Percentiles rank a stretch among this genome's conserved stretches.
These are phyloP conservation scores for Yamadazyma paraphyllophila DNA, from an alignment of 805 yeast genomes.

Conservation along the genomic window DNA sequence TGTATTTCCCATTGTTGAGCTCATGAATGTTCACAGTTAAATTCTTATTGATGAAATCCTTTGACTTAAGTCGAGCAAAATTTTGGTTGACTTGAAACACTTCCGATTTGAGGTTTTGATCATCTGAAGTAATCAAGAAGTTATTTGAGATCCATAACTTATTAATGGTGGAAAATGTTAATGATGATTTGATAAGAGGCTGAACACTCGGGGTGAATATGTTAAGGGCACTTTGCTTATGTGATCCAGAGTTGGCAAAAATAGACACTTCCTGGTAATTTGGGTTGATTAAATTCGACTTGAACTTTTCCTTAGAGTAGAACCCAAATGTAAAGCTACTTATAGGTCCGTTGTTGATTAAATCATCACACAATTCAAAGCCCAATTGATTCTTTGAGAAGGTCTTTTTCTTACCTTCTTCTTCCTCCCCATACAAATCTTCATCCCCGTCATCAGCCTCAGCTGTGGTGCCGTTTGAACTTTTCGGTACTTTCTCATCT, in stretches of 20 bases:
- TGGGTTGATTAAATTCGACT: constrained; percentile 68
- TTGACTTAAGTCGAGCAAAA: constrained; percentile 58
- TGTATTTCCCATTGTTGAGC: constrained; percentile 51
- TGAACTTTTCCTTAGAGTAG: constrained; percentile 50
- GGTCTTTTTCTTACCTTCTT: constrained; percentile 25
- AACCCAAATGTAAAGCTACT: constrained; percentile 65
- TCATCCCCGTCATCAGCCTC: constrained; percentile 48
- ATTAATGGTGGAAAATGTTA: constrained; percentile 69
- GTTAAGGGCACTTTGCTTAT: constrained; percentile 51
- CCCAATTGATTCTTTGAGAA: constrained; percentile 12
- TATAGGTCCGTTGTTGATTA: constrained; percentile 72
- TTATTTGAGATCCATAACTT: constrained; percentile 72
- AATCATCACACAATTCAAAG: constrained; percentile 47
- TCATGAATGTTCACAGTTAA: constrained; percentile 68
- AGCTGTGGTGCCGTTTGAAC: constrained; percentile 14
- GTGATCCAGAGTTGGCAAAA: constrained; percentile 68
- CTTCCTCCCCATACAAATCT: constrained; percentile 35
- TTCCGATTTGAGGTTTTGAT: constrained; percentile 60
- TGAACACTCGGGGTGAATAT: constrained; percentile 66
- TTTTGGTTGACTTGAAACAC: constrained; percentile 61
- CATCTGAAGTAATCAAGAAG: constrained; percentile 71
- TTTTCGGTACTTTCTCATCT: constrained; percentile 3
- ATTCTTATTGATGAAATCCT: constrained; percentile 61
- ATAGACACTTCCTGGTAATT: constrained; percentile 64
- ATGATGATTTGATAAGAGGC: constrained; percentile 64